A percentile compares a stretch with the other conserved stretches of the same genome.
These are phyloP conservation scores for Cinnamomum micranthum DNA, from an alignment of 164 flowering plant genomes.

Conservation along the genomic window DNA sequence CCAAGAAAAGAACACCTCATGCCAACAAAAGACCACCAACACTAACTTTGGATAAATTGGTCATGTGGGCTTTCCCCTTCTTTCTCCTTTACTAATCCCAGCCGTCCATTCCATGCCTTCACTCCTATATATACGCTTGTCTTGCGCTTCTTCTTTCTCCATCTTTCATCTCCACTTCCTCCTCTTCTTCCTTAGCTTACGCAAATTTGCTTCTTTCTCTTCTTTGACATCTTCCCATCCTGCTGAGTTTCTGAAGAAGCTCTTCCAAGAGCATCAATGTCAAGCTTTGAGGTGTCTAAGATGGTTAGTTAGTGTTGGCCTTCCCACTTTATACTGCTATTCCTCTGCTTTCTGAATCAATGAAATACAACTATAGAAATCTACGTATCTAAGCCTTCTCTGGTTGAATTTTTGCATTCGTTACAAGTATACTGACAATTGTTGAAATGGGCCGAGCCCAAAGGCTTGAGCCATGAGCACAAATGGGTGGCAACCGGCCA, in stretches of 20 bases:
- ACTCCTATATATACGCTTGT: conserved; percentile 35
- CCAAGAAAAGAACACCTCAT: conserved; percentile 1
- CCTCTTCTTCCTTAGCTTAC: conserved; percentile 1
- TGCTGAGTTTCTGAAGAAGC: not conserved
- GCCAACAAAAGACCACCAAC: not conserved
- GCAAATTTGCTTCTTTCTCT: not conserved
- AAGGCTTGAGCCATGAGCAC: too few relatives aligned
- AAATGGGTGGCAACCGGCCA: too few relatives aligned
- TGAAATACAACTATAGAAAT: too few relatives aligned
- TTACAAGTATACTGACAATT: too few relatives aligned
- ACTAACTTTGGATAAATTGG: conserved; percentile 15
- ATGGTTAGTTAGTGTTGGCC: conserved; percentile 30
- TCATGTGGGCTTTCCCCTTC: conserved; percentile 16
- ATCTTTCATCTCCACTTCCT: conserved; percentile 1
- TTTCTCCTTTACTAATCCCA: conserved; percentile 27
- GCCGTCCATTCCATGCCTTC: conserved; percentile 35
- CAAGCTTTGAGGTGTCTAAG: conserved; percentile 31
- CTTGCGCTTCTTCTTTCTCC: conserved; percentile 5
- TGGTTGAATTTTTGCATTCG: too few relatives aligned
- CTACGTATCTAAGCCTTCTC: too few relatives aligned
- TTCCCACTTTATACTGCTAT: too few relatives aligned
- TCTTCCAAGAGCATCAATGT: conserved; percentile 7
- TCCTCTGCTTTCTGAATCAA: too few relatives aligned
- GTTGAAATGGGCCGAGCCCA: too few relatives aligned
- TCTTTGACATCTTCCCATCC: not conserved